These are phyloP conservation scores for Haplosporangium sp. DNA, from an alignment of 371 early-diverging fungal species.

Conservation along the genomic window DNA sequence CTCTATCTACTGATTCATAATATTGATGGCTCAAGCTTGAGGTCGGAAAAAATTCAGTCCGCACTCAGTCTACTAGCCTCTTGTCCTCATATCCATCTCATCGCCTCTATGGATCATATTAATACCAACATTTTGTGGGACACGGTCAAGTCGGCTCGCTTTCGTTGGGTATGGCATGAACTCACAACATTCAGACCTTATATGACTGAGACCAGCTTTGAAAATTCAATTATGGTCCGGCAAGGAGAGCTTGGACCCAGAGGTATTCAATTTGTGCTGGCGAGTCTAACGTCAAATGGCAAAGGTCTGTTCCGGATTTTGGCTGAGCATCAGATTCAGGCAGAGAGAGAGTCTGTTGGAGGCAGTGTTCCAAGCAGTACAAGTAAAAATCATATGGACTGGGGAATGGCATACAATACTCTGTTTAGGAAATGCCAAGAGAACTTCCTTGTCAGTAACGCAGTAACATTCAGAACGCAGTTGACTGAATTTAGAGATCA, in stretches of 20 bases:
- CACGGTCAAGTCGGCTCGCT: slow-evolving; percentile 70
- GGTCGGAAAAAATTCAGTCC: slow-evolving; percentile 76
- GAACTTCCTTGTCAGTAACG: slow-evolving; percentile 84
- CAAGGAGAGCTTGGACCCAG: slow-evolving; percentile 68
- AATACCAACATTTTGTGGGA: slow-evolving; percentile 92
- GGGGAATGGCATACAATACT: slow-evolving; percentile 71
- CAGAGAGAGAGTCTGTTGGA: slow-evolving; percentile 59
- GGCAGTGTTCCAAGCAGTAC: slow-evolving; percentile 37
- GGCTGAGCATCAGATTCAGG: slow-evolving; percentile 76
- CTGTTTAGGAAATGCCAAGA: slow-evolving; percentile 83
- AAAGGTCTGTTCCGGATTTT: slow-evolving; percentile 82
- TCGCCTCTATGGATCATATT: slow-evolving; percentile 93
- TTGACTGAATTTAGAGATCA: slow-evolving; percentile 95
- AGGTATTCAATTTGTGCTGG: slow-evolving; percentile 86
- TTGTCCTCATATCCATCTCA: slow-evolving; percentile 75
- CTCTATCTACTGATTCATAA: slow-evolving; percentile 90
- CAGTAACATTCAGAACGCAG: slow-evolving; percentile 84
- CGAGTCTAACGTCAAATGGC: slow-evolving; percentile 85
- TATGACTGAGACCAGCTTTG: slow-evolving; percentile 83
- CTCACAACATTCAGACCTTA: slow-evolving; percentile 89
- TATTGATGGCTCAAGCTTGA: slow-evolving; percentile 89
- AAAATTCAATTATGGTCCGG: slow-evolving; percentile 78
- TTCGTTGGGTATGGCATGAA: slow-evolving; percentile 92
- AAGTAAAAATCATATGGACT: slow-evolving; percentile 45
- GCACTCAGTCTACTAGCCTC: slow-evolving; percentile 76